Base-by-base conservation (phyloP, 257 asterid genomes). In the Linaria vulgaris region DNA sequence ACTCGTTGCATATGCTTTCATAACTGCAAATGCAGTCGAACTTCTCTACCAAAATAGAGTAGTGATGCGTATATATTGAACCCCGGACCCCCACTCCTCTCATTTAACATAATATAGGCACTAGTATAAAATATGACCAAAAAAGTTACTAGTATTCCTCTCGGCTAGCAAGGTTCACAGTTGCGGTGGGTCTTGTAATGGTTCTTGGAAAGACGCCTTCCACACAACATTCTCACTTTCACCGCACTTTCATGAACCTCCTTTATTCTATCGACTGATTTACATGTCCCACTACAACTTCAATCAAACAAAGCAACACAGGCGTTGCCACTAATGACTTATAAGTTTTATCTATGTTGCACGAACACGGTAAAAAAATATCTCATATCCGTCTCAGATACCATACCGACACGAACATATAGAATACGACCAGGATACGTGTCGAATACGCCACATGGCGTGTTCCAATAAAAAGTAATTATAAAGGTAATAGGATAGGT, bases 281-380 rank as follows among this genome's bases (percentile, higher is more conserved):
- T 83, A 80, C 96, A 85, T 44, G 79, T 63, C 11, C 94, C 96
- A 53, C 94, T 87, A 25, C 94, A 87, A 74, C 80, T 83, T 94
- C 91, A 87, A 43, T 82, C 95, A 60, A 87, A 87, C 10, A 92
- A 87, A 21, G 89, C 95, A 14, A 73, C 92, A 59, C 95, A 84
- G 37, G 78, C 75, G 70, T 78, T 87, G 41, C 89, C 95, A 1
- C n/a, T n/a, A n/a, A n/a, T n/a, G n/a, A n/a, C n/a, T n/a, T n/a
- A n/a, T n/a, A n/a, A n/a, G n/a, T n/a, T n/a, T n/a, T n/a, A n/a
- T n/a, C n/a, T n/a, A n/a, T n/a, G n/a, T n/a, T n/a, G n/a, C n/a
- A n/a, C n/a, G n/a, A n/a, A n/a, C n/a, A n/a, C n/a, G n/a, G n/a
- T n/a, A n/a, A n/a, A n/a, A n/a, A n/a, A n/a, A n/a, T n/a, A n/a